Percentiles rank a stretch among this genome's conserved stretches.
phyloP scores from a whole-genome alignment of 208 protist genomes.

The Jaenimonas drosophilae region DNA sequence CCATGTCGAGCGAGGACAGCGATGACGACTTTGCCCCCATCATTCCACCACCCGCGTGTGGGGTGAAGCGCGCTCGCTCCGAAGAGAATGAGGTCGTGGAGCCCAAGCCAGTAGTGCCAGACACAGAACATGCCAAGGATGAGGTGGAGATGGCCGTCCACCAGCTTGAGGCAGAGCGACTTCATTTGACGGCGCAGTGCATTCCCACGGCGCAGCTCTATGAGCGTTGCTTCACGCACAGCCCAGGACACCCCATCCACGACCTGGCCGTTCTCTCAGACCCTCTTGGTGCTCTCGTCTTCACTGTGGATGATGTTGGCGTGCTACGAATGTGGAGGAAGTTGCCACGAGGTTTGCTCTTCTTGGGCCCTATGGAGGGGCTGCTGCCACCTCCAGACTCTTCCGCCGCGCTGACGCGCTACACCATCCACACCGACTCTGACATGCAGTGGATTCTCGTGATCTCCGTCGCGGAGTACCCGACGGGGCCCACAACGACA shows the following conservation, averaged over 20 bases:
- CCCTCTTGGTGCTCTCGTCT: slow-evolving; percentile 33
- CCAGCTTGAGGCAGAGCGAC: too few relatives aligned
- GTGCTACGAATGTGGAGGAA: slow-evolving; percentile 58
- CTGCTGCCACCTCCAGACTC: too few relatives aligned
- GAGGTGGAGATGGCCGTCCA: not conserved
- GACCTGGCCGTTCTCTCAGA: slow-evolving; percentile 39
- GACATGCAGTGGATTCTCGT: slow-evolving; percentile 21
- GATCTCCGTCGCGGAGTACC: slow-evolving; percentile 19
- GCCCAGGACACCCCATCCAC: slow-evolving; percentile 14
- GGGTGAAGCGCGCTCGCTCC: too few relatives aligned
- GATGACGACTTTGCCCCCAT: slow-evolving; percentile 56
- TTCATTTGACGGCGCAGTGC: slow-evolving; percentile 9
- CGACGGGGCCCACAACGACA: not conserved
- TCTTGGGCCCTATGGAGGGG: too few relatives aligned
- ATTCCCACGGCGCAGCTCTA: slow-evolving; percentile 34
- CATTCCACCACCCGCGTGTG: too few relatives aligned
- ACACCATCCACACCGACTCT: slow-evolving; percentile 8
- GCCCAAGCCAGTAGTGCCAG: too few relatives aligned
- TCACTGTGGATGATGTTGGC: slow-evolving; percentile 34
- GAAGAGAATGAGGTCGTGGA: too few relatives aligned
- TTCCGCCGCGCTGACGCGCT: not conserved
- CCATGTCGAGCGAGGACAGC: slow-evolving; percentile 15
- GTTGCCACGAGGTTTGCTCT: slow-evolving; percentile 42
- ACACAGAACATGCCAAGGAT: too few relatives aligned
- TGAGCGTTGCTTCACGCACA: slow-evolving; percentile 60